Conservation (phyloP, 2,329 filamentous ascomycete genomes). For the Aspergillaceae sp. region DNA sequence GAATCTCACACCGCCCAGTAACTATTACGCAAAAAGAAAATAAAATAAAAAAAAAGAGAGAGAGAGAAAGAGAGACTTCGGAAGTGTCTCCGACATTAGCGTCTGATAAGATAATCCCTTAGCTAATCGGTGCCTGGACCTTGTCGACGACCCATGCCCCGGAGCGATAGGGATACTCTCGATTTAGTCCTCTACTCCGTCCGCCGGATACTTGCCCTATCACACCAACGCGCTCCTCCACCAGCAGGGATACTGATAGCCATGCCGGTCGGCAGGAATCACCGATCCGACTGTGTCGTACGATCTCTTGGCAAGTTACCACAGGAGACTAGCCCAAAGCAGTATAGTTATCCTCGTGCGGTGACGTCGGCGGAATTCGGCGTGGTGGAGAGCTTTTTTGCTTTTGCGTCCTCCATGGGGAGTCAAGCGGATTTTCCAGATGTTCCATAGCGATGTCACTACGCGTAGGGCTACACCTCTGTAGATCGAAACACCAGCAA, state of each 20-base stretch:
- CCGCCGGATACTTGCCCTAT: too few relatives aligned
- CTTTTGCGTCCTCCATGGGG: too few relatives aligned
- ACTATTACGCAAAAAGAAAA: background rate
- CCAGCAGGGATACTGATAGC: too few relatives aligned
- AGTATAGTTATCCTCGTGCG: background rate
- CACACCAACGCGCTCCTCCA: too few relatives aligned
- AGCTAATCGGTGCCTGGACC: background rate
- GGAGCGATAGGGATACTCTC: too few relatives aligned
- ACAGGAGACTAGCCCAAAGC: background rate
- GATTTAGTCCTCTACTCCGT: too few relatives aligned
- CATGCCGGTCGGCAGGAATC: background rate
- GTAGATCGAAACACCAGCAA: too few relatives aligned
- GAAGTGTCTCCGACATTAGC: background rate
- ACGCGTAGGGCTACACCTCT: too few relatives aligned
- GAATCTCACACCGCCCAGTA: background rate
- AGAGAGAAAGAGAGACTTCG: too few relatives aligned
- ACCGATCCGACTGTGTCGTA: background rate
- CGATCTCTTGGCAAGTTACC: background rate
- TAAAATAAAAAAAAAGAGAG: too few relatives aligned
- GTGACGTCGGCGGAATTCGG: constrained; percentile 5
- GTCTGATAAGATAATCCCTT: background rate
- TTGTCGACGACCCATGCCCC: background rate
- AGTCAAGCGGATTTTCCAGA: too few relatives aligned
- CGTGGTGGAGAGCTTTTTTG: background rate
- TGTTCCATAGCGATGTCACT: too few relatives aligned